phyloP scores from a whole-genome alignment of 805 yeast species.

The Candida oleophila region DNA sequence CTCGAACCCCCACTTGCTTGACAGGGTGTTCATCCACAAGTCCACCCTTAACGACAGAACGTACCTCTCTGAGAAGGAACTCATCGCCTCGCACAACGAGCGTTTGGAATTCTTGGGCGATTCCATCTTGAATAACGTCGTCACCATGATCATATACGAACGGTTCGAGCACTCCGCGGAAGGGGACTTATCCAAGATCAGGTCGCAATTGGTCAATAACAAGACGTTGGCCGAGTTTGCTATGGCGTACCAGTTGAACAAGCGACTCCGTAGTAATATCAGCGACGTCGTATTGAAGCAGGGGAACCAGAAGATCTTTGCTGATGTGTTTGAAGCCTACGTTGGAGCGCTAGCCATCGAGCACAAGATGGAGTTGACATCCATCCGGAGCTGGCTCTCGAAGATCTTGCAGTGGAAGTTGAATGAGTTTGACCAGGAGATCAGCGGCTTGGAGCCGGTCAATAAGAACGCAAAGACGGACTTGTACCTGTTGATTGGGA shows the following conservation, averaged over 20 bases:
- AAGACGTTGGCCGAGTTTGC: conserved; percentile 71
- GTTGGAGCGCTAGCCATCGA: conserved; percentile 80
- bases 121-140: conserved; percentile 71
- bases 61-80: conserved; percentile 55
- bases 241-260: conserved; percentile 61
- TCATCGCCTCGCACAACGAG: conserved; percentile 71
- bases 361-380: conserved; percentile 43
- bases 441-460: conserved; percentile 36
- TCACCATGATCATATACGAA: conserved; percentile 65
- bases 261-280: conserved; percentile 49
- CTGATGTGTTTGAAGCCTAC: conserved; percentile 94
- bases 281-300: conserved; percentile 43
- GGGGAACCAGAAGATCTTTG: conserved; percentile 69
- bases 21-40: conserved; percentile 78
- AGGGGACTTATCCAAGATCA: conserved; percentile 72
- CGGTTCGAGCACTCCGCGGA: conserved; percentile 71
- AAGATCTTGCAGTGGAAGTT: conserved; percentile 50
- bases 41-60: conserved; percentile 63
- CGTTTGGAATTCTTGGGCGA: conserved; percentile 90
- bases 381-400: conserved; percentile 57
- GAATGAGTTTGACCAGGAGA: conserved; percentile 27
- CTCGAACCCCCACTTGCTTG: conserved; percentile 53
- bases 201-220: conserved; percentile 74
- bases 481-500: conserved; percentile 76
- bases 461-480: conserved; percentile 73